Evolutionary conservation across 495 filamentous ascomycete species (phyloP).

Genomic region (Podospora conica): DNA sequence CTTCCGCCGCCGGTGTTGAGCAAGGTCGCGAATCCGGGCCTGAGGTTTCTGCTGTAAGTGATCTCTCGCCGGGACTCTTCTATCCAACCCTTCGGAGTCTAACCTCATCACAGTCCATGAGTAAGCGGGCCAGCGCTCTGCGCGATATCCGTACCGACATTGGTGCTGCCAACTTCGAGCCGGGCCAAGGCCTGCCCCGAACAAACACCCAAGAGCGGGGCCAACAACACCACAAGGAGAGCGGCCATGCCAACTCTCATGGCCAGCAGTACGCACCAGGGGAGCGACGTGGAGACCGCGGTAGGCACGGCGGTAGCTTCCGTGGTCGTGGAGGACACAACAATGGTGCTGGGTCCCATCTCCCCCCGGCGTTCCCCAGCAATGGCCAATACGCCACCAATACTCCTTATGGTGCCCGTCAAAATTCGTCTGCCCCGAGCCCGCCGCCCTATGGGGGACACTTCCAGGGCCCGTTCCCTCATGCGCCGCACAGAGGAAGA

Average conservation of each 20-base stretch:
- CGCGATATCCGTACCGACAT: conserved; percentile 23
- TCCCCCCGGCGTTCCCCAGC: conserved; percentile 8
- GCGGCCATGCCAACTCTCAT: conserved; percentile 12
- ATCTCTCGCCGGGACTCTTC: neutral
- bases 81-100: neutral
- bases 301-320: conserved; percentile 29
- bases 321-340: conserved; percentile 33
- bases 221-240: conserved; percentile 22
- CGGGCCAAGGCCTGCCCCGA: conserved; percentile 4
- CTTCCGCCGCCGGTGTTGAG: conserved; percentile 29
- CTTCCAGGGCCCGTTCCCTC: conserved; percentile 17
- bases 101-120: neutral
- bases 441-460: conserved; percentile 21
- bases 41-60: conserved; percentile 28
- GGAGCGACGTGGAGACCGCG: conserved; percentile 35
- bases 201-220: conserved; percentile 16
- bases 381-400: conserved; percentile 26
- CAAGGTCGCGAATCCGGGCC: conserved; percentile 25
- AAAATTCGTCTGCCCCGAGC: conserved; percentile 17
- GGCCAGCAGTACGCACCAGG: conserved; percentile 26
- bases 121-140: conserved; percentile 14
- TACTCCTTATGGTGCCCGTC: conserved; percentile 22
- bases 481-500: conserved; percentile 18
- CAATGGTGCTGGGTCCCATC: conserved; percentile 10
- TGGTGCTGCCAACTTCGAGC: conserved; percentile 16